Conservation (phyloP, 176 grass and related monocot genomes). For the Avena sativa region DNA sequence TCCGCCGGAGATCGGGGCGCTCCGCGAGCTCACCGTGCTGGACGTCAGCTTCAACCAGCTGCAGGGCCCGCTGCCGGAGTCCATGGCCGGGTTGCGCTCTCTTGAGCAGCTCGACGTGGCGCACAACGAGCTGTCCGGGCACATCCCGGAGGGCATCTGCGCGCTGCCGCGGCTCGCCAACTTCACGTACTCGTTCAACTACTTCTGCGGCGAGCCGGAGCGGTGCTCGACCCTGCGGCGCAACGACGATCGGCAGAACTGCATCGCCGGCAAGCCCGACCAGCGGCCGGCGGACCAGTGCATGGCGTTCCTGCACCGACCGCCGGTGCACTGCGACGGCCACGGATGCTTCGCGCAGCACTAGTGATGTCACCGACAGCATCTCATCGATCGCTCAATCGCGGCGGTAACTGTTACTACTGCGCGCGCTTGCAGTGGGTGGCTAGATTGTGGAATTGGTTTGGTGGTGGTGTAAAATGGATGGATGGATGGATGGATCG, state of each 20-base stretch:
- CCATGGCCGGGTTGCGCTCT: constrained; percentile 58
- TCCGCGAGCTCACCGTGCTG: constrained; percentile 61
- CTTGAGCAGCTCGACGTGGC: constrained; percentile 82
- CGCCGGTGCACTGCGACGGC: constrained; percentile 64
- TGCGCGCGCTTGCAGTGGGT: neutral
- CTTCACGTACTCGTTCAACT: constrained; percentile 91
- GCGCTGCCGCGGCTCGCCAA: constrained; percentile 66
- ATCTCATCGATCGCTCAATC: constrained; percentile 21
- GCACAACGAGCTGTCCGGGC: constrained; percentile 67
- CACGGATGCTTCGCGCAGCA: constrained; percentile 69
- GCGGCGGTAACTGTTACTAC: constrained; percentile 35
- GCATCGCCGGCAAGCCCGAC: constrained; percentile 62
- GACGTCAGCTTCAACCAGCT: constrained; percentile 80
- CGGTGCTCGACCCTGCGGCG: constrained; percentile 53
- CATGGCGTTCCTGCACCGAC: constrained; percentile 68
- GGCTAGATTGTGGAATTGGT: constrained; percentile 22
- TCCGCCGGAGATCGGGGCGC: constrained; percentile 59
- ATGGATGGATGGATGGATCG: neutral
- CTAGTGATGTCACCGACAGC: constrained; percentile 21
- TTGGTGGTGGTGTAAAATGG: constrained; percentile 26
- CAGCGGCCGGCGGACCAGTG: constrained; percentile 67
- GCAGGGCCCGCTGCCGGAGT: constrained; percentile 61
- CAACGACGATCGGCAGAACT: constrained; percentile 74
- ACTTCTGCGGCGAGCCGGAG: constrained; percentile 68
- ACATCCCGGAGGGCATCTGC: constrained; percentile 70